Evolutionary conservation across 2,329 filamentous ascomycete genomes (phyloP).

Genomic region (Penicillium sp.): DNA sequence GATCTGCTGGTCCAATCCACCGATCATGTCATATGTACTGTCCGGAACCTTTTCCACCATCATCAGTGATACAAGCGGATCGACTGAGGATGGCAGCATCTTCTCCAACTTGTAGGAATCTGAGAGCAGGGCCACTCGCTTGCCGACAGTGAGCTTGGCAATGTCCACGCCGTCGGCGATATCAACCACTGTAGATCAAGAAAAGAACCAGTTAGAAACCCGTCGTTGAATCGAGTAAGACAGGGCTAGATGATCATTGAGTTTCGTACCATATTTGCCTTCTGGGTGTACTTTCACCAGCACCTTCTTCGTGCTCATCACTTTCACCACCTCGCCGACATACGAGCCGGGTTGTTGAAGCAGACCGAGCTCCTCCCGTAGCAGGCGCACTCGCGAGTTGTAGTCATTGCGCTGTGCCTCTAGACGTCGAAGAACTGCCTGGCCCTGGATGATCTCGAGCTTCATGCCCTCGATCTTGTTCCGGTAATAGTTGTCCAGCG

Average conservation of each 20-base stretch:
- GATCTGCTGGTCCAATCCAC: slow-evolving; percentile 97
- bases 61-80: slow-evolving; percentile 98
- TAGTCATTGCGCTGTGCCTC: slow-evolving; percentile 99
- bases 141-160: slow-evolving; percentile 92
- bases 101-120: slow-evolving; percentile 99
- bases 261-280: slow-evolving; percentile 90
- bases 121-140: slow-evolving; percentile 93
- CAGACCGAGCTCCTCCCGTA: slow-evolving; percentile 93
- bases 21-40: slow-evolving; percentile 99
- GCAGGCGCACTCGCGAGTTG: slow-evolving; percentile 93
- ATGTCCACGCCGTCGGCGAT: slow-evolving; percentile 94
- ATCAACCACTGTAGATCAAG: slow-evolving; percentile 75
- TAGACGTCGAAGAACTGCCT: slow-evolving; percentile 90
- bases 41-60: slow-evolving; percentile 99
- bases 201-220: not conserved
- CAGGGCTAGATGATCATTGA: not conserved
- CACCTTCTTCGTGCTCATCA: slow-evolving; percentile 99
- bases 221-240: not conserved
- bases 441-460: slow-evolving; percentile 99
- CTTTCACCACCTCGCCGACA: slow-evolving; percentile 99
- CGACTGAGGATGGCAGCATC: slow-evolving; percentile 96
- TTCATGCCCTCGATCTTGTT: slow-evolving; percentile 99
- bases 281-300: slow-evolving; percentile 98
- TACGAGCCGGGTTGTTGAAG: slow-evolving; percentile 98
- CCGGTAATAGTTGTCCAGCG: slow-evolving; percentile 98